Conservation (phyloP, 192 early-diverging fungal genomes). For the Thamnidium elegans region DNA sequence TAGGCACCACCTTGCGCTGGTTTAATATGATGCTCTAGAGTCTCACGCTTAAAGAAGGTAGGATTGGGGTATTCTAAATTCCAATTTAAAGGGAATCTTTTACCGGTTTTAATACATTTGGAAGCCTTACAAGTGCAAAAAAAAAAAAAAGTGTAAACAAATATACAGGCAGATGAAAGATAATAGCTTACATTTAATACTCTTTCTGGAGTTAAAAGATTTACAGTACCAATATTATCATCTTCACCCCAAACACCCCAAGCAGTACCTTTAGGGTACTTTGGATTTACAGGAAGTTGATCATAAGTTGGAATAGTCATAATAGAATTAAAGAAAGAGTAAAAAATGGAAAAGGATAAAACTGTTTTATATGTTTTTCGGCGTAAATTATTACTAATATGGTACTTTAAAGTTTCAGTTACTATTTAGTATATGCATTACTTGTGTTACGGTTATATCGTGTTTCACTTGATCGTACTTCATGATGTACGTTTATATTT, state of each 20-base stretch:
- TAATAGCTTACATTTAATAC: slow-evolving; percentile 5
- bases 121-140: slow-evolving; percentile 13
- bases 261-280: slow-evolving; percentile 21
- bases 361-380: too few relatives aligned
- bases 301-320: slow-evolving; percentile 19
- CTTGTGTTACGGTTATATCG: too few relatives aligned
- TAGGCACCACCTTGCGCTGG: neutral
- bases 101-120: slow-evolving; percentile 16
- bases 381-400: too few relatives aligned
- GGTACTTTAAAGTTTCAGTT: too few relatives aligned
- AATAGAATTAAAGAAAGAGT: too few relatives aligned
- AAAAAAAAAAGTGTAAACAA: neutral
- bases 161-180: neutral
- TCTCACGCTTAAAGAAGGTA: slow-evolving; percentile 14
- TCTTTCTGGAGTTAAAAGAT: slow-evolving; percentile 7
- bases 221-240: slow-evolving; percentile 24
- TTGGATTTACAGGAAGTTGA: slow-evolving; percentile 20
- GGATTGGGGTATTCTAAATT: slow-evolving; percentile 16
- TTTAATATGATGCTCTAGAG: slow-evolving; percentile 13
- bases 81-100: slow-evolving; percentile 33
- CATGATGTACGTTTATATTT: too few relatives aligned
- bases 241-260: slow-evolving; percentile 30
- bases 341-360: too few relatives aligned
- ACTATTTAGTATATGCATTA: too few relatives aligned
- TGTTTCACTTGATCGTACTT: too few relatives aligned